Evolutionary conservation across 257 asterid species (phyloP).

Genomic region (Ehretia macrophylla): DNA sequence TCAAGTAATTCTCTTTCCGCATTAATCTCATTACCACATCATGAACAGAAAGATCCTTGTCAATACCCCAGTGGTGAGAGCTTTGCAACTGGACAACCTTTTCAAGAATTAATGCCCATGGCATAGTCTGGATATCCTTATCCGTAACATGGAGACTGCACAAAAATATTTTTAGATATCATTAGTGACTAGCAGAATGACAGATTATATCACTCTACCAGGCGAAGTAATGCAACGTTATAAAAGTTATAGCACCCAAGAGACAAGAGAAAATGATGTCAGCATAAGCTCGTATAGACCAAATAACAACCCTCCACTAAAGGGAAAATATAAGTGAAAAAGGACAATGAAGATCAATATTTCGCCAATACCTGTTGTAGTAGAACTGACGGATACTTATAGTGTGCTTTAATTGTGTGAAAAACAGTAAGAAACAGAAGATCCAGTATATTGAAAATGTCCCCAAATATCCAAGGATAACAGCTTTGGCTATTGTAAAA

Average conservation of each 20-base stretch:
- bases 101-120: conserved; percentile 87
- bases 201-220: too few species aligned
- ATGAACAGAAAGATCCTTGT: conserved; percentile 80
- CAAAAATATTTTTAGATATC: conserved; percentile 8
- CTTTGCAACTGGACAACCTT: conserved; percentile 69
- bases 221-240: too few species aligned
- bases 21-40: conserved; percentile 89
- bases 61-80: conserved; percentile 67
- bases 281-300: too few species aligned
- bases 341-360: too few species aligned
- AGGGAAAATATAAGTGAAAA: too few species aligned
- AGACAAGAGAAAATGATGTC: too few species aligned
- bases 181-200: not conserved
- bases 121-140: conserved; percentile 85
- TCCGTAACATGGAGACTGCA: conserved; percentile 85
- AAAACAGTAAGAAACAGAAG: conserved; percentile 77
- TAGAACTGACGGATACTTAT: conserved; percentile 80
- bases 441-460: conserved; percentile 77
- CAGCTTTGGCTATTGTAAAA: conserved; percentile 67
- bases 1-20: conserved; percentile 96
- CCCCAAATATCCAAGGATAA: conserved; percentile 81
- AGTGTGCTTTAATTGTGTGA: conserved; percentile 83
- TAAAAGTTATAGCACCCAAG: too few species aligned
- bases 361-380: conserved; percentile 78
- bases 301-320: too few species aligned